A percentile compares a stretch with the other conserved stretches of the same genome.
These are phyloP conservation scores for Beauveria bassiana DNA, from an alignment of 2,329 filamentous ascomycete species.

Conservation along the genomic window DNA sequence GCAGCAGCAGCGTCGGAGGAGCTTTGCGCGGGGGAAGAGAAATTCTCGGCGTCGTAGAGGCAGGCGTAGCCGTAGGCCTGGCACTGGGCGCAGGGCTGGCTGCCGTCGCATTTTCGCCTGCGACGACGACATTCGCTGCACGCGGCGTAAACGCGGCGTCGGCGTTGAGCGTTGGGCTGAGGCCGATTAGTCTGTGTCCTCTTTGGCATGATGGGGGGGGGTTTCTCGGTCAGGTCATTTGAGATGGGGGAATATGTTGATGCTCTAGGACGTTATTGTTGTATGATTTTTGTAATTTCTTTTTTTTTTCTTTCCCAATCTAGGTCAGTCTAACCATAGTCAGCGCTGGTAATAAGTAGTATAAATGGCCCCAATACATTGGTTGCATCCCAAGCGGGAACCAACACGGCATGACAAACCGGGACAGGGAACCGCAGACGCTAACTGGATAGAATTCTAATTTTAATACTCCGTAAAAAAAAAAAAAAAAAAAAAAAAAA, in stretches of 20 bases:
- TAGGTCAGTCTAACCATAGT: not conserved
- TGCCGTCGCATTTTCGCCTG: slow-evolving; percentile 15
- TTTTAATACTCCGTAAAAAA: no score
- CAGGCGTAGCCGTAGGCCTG: slow-evolving; percentile 13
- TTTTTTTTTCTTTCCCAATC: not conserved
- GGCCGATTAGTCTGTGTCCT: not conserved
- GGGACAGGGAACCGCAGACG: no score
- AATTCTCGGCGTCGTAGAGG: not conserved
- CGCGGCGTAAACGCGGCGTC: slow-evolving; percentile 11
- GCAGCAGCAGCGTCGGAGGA: not conserved
- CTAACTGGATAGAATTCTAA: no score
- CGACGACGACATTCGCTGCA: slow-evolving; percentile 13
- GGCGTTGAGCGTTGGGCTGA: not conserved
- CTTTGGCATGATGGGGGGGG: slow-evolving; percentile 2
- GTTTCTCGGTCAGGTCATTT: no score
- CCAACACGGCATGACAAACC: no score
- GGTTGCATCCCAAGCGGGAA: no score
- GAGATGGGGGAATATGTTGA: not conserved
- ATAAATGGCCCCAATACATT: no score
- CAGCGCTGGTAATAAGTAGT: not conserved
- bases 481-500: no score
- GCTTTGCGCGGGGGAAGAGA: not conserved
- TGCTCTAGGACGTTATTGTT: not conserved
- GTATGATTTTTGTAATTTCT: not conserved
- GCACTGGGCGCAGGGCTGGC: slow-evolving; percentile 12